Percentiles rank a stretch among this genome's conserved stretches.
Evolutionary conservation across 139 green algal species (phyloP).

Genomic region (Chlamydomonas incerta): DNA sequence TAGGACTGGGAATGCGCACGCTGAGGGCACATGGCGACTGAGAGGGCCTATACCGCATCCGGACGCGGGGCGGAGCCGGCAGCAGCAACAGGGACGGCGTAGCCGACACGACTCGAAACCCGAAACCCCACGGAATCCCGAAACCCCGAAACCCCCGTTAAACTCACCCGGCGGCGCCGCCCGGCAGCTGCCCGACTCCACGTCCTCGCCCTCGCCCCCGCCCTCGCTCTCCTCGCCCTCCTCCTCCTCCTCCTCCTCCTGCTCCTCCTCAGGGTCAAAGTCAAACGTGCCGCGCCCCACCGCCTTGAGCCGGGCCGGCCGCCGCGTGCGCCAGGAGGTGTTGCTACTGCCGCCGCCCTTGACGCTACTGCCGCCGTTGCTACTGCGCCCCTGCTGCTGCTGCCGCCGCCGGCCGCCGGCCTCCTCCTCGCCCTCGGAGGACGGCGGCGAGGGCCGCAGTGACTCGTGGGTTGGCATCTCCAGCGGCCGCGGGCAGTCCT

Average conservation of each 20-base stretch:
- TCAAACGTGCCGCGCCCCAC: background rate
- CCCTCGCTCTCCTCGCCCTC: background rate
- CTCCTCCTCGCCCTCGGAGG: background rate
- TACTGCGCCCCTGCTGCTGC: background rate
- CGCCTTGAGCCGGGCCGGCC: background rate
- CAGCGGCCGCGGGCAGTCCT: conserved; percentile 43
- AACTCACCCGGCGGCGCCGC: too few relatives aligned
- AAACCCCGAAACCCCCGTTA: too few relatives aligned
- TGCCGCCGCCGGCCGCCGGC: background rate
- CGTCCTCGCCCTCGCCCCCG: too few relatives aligned
- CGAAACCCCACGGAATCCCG: too few relatives aligned
- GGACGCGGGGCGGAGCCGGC: too few relatives aligned
- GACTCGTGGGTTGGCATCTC: conserved; percentile 1
- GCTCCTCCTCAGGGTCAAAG: background rate
- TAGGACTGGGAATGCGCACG: too few relatives aligned
- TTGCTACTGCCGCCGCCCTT: background rate
- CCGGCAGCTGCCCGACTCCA: too few relatives aligned
- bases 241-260: background rate
- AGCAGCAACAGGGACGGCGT: too few relatives aligned
- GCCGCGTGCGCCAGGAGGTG: background rate
- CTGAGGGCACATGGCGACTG: too few relatives aligned
- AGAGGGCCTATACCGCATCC: too few relatives aligned
- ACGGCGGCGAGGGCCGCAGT: too few relatives aligned
- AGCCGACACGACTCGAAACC: too few relatives aligned
- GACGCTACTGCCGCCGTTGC: background rate